Evolutionary conservation across 1,284 basidiomycete genomes (phyloP), one percentile per base, ranked within the genome.

Genomic region (Microbotryomycetes sp.): DNA sequence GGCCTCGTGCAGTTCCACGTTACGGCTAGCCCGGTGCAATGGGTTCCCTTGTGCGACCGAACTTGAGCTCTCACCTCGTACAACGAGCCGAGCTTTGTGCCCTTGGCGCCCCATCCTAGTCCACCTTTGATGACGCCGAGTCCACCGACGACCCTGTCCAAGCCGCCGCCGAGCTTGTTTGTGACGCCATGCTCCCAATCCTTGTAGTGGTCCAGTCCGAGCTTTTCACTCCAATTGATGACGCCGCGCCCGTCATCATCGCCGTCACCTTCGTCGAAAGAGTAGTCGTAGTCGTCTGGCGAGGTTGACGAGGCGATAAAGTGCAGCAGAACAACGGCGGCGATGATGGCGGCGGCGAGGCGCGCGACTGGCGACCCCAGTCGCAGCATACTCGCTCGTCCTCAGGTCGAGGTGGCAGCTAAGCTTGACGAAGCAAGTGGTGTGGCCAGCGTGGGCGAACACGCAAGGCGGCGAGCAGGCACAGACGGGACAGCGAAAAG

Each of bases 131-230:
- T 55, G 1, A 58, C 58, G 5, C 65, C 60, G 0, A 67, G 57
- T 11, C 66, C 66, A 2, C 56, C 64, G 16, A 23, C 35, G 3
- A 68, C 16, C 29, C 54, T 49, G 5, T 57, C 64, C 15, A 68
- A 45, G 0, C 61, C 61, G 16, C 30, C 49, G 3, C 66, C 66
- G 5, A 65, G 45, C 28, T 47, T 54, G 6, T 58, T 57, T 15
- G 61, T 53, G 7, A 68, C 59, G n/a, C 61, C 66, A 11, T 60
- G 56, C 41, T 68, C 66, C 59, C 61, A 68, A 24, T 63, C 57
- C 3, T 63, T 63, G 45, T 68, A 68, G 26, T 65, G 64, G 35
- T 68, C 66, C 13, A 68, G 56, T 0, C 64, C 64, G 3, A 68
- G 23, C 18, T 59, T 52, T 29, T 65, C 64, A 3, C 58, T 53